These are phyloP conservation scores for Gracilariopsis chorda DNA, from an alignment of 23 red algal genomes.

Conservation along the genomic window DNA sequence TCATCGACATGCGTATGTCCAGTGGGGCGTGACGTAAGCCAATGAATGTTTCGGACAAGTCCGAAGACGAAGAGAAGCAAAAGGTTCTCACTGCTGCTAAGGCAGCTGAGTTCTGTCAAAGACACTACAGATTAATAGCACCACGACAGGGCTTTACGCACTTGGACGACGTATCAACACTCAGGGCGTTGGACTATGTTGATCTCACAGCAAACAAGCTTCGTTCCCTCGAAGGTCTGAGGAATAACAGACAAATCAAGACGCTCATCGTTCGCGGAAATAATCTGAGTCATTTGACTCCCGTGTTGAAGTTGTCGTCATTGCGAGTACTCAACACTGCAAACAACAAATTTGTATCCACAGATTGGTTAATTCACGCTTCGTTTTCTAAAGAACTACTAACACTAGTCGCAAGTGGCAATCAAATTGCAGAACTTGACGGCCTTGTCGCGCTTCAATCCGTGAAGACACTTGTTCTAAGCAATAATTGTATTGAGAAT, in stretches of 20 bases:
- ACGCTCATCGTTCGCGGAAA: slow-evolving; percentile 36
- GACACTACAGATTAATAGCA: slow-evolving; percentile 33
- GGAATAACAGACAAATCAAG: slow-evolving; percentile 20
- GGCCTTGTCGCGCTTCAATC: neutral
- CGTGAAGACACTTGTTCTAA: slow-evolving; percentile 43
- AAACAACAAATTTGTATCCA: slow-evolving; percentile 16
- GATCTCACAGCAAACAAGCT: slow-evolving; percentile 42
- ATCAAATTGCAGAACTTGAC: slow-evolving; percentile 33
- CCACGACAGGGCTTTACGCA: neutral
- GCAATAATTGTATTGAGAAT: slow-evolving; percentile 57
- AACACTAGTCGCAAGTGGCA: slow-evolving; percentile 34
- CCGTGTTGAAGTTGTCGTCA: neutral
- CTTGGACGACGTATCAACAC: slow-evolving; percentile 36
- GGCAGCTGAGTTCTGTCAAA: slow-evolving; percentile 41
- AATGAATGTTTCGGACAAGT: too few species aligned
- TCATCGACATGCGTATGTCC: too few species aligned
- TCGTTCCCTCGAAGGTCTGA: slow-evolving; percentile 13
- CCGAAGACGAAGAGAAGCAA: neutral
- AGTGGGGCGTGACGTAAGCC: too few species aligned
- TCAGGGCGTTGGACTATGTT: slow-evolving; percentile 43
- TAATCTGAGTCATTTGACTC: slow-evolving; percentile 14
- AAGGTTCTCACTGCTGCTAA: slow-evolving; percentile 46
- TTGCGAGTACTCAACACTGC: slow-evolving; percentile 48
- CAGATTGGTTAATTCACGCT: slow-evolving; percentile 31
- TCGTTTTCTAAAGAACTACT: slow-evolving; percentile 13